These are phyloP conservation scores for Plasmodium cynomolgi DNA, from an alignment of 169 alveolate species.

Conservation along the genomic window DNA sequence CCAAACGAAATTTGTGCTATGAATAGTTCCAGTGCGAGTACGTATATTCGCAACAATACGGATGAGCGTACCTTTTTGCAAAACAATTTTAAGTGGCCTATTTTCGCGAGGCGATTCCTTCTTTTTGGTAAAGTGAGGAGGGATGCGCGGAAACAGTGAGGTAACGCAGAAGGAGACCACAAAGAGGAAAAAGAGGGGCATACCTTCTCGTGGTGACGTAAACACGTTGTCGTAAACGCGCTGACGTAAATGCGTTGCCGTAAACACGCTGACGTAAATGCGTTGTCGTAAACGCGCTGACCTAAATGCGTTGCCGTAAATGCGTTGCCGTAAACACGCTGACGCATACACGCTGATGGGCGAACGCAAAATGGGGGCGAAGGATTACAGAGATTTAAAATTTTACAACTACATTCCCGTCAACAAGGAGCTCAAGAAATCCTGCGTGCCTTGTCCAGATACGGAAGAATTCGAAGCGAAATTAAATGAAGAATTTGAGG, in stretches of 20 bases:
- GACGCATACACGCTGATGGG: not conserved
- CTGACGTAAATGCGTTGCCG: not conserved
- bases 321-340: not conserved
- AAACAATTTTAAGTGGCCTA: not conserved
- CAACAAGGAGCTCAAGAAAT: conserved; percentile 68
- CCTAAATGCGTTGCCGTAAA: too few species aligned
- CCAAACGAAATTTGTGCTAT: not conserved
- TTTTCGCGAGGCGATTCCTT: not conserved
- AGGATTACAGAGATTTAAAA: conserved; percentile 35
- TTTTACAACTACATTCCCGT: conserved; percentile 80
- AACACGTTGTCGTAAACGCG: not conserved
- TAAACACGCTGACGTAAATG: not conserved
- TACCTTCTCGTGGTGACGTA: not conserved
- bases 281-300: not conserved
- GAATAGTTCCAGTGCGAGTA: not conserved
- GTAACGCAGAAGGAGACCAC: not conserved
- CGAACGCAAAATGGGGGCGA: conserved; percentile 35
- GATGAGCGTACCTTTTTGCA: not conserved
- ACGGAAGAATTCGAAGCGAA: conserved; percentile 76
- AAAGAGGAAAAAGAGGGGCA: not conserved
- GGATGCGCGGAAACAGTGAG: not conserved
- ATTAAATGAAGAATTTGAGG: conserved; percentile 72
- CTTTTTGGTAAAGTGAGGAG: not conserved
- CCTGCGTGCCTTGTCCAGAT: conserved; percentile 78
- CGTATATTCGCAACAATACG: not conserved